Percentiles rank a stretch among this genome's conserved stretches.
These are phyloP conservation scores for Galerina sulciceps DNA, from an alignment of 768 basidiomycete species.

Conservation along the genomic window DNA sequence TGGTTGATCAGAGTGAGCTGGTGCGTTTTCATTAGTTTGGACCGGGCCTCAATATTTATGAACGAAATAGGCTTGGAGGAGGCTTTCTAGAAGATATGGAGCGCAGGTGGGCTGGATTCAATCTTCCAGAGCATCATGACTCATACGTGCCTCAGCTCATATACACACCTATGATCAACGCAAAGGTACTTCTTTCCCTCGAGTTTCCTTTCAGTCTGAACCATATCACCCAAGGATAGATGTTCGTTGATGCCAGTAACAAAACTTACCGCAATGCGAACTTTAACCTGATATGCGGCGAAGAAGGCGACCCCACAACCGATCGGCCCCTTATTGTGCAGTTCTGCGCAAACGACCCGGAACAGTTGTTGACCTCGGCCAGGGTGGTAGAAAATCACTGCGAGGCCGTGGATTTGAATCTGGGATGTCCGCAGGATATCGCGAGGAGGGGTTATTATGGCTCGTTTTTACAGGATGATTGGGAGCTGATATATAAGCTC, in stretches of 20 bases:
- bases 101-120: slow-evolving; percentile 58
- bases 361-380: slow-evolving; percentile 78
- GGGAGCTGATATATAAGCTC: slow-evolving; percentile 83
- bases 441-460: slow-evolving; percentile 89
- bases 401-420: slow-evolving; percentile 94
- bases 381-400: slow-evolving; percentile 75
- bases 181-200: slow-evolving; percentile 56
- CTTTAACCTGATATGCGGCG: slow-evolving; percentile 72
- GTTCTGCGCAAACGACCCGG: slow-evolving; percentile 92
- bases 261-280: slow-evolving; percentile 61
- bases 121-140: neutral
- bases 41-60: slow-evolving; percentile 8
- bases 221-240: slow-evolving; percentile 38
- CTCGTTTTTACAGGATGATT: slow-evolving; percentile 91
- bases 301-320: slow-evolving; percentile 76
- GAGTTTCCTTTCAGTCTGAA: neutral
- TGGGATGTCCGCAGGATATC: slow-evolving; percentile 96
- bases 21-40: slow-evolving; percentile 49
- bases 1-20: slow-evolving; percentile 98
- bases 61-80: slow-evolving; percentile 79
- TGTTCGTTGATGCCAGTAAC: slow-evolving; percentile 60
- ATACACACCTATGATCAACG: slow-evolving; percentile 99
- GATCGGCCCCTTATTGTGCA: slow-evolving; percentile 91
- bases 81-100: slow-evolving; percentile 80
- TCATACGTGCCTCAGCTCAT: slow-evolving; percentile 55